A percentile compares a stretch with the other conserved stretches of the same genome.
Evolutionary conservation across 1,284 basidiomycete species (phyloP).

Genomic region (Ustilago cynodontis): DNA sequence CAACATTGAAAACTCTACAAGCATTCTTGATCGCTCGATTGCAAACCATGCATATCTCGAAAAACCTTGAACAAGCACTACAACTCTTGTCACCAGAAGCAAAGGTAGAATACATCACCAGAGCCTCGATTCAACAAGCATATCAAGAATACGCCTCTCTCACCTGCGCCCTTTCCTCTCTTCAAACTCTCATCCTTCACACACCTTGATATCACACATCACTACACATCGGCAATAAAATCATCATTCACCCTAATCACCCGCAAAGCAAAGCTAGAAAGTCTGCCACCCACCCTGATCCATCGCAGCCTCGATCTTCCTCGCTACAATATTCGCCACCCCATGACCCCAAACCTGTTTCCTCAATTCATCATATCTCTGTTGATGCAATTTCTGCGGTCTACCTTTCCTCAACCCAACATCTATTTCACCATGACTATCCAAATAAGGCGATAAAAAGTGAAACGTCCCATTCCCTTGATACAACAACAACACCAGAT

Average conservation of each 20-base stretch:
- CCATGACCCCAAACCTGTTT: constrained; percentile 90
- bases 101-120: constrained; percentile 8
- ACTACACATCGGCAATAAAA: neutral
- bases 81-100: neutral
- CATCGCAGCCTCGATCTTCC: constrained; percentile 81
- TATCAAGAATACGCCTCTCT: constrained; percentile 35
- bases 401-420: constrained; percentile 88
- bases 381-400: constrained; percentile 86
- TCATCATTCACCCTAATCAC: neutral
- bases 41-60: neutral
- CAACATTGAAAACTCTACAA: constrained; percentile 14
- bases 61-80: constrained; percentile 5
- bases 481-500: constrained; percentile 91
- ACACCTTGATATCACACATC: neutral
- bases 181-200: neutral
- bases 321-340: constrained; percentile 88
- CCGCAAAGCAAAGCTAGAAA: constrained; percentile 72
- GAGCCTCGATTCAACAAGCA: constrained; percentile 36
- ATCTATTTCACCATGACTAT: constrained; percentile 94
- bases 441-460: constrained; percentile 86
- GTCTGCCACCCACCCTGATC: constrained; percentile 94
- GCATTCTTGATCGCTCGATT: neutral
- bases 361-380: constrained; percentile 91
- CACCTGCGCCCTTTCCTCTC: constrained; percentile 8
- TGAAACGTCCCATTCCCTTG: constrained; percentile 88